phyloP scores from a whole-genome alignment of 129 eudicot genomes.

The Artemisia tridentata region DNA sequence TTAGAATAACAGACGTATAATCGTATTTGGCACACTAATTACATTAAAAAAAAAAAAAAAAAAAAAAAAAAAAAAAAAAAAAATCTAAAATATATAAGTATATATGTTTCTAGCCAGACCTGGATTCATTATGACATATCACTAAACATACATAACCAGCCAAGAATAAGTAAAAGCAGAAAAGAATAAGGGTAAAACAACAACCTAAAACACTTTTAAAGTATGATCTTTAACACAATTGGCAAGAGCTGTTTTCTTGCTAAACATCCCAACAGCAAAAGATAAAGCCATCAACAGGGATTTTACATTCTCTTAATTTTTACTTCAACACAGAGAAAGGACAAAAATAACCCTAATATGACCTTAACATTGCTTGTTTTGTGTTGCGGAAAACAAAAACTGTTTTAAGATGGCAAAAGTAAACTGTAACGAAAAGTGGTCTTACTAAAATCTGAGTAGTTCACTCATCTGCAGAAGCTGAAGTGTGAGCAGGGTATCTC shows the following conservation, averaged over 20 bases:
- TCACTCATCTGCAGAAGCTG: constrained; percentile 49
- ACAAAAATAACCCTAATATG: background rate
- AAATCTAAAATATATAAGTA: too few relatives aligned
- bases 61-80: too few relatives aligned
- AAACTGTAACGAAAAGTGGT: background rate
- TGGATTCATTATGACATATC: too few relatives aligned
- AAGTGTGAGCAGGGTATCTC: constrained; percentile 40
- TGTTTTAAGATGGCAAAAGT: background rate
- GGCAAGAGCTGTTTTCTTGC: background rate
- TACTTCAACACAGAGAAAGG: background rate
- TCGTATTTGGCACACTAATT: too few relatives aligned
- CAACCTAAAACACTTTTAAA: too few relatives aligned
- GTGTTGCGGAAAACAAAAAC: background rate
- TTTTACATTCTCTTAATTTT: background rate
- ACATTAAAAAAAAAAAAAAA: too few relatives aligned
- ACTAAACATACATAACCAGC: too few relatives aligned
- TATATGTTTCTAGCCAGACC: too few relatives aligned
- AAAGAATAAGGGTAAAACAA: too few relatives aligned
- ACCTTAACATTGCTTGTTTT: background rate
- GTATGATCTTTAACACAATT: too few relatives aligned
- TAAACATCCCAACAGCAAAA: background rate
- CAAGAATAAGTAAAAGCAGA: too few relatives aligned
- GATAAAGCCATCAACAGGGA: background rate
- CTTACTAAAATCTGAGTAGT: background rate
- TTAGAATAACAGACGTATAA: too few relatives aligned